phyloP scores from a whole-genome alignment of 371 early-diverging fungal species.

The Mortierella sp. region DNA sequence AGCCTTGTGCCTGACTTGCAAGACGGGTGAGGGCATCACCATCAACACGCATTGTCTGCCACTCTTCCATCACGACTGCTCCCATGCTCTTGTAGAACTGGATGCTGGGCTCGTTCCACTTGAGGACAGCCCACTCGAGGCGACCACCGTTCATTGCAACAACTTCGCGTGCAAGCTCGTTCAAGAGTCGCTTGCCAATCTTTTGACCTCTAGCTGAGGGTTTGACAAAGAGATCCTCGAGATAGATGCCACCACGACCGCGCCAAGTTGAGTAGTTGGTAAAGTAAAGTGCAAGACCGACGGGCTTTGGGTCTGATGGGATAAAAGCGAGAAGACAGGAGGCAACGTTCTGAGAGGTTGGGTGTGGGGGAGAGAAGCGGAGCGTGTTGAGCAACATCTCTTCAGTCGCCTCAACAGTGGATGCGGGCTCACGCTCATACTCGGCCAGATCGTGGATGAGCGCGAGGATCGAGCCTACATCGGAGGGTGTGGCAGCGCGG shows the following conservation, averaged over 20 bases:
- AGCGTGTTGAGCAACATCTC: constrained; percentile 66
- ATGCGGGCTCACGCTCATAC: constrained; percentile 77
- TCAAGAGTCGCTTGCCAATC: constrained; percentile 77
- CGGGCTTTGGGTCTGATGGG: constrained; percentile 56
- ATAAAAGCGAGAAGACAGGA: constrained; percentile 60
- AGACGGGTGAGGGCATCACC: constrained; percentile 66
- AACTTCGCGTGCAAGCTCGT: constrained; percentile 74
- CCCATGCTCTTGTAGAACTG: constrained; percentile 71
- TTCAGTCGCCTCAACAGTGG: constrained; percentile 79
- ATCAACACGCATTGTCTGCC: constrained; percentile 75
- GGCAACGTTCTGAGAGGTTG: constrained; percentile 75
- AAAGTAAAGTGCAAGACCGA: constrained; percentile 85
- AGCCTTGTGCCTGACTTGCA: constrained; percentile 40
- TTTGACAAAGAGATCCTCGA: constrained; percentile 84
- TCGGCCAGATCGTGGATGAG: constrained; percentile 80
- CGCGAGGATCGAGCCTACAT: constrained; percentile 70
- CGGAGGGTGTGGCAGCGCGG: constrained; percentile 66
- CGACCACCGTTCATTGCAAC: constrained; percentile 74
- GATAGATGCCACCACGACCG: constrained; percentile 81
- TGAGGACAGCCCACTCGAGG: constrained; percentile 83
- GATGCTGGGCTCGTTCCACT: constrained; percentile 78
- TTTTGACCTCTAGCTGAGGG: constrained; percentile 74
- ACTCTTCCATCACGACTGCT: constrained; percentile 69
- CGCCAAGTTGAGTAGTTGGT: constrained; percentile 84
- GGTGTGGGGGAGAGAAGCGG: constrained; percentile 66